Conservation (phyloP, 108 stramenopile genomes). For the Skeletonema menzelii region DNA sequence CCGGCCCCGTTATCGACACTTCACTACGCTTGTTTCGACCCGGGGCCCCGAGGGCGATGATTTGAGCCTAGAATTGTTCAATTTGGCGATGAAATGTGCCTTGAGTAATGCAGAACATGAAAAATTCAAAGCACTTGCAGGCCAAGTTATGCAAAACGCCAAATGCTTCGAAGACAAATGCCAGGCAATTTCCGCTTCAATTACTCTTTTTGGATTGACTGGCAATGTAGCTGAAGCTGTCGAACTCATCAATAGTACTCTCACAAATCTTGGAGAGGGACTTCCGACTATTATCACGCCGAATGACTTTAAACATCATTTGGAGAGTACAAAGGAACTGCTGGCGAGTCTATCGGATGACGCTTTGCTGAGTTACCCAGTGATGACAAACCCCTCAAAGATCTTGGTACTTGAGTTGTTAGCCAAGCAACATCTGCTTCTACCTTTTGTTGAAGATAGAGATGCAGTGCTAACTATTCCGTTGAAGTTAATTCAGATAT, state of each 20-base stretch:
- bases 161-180: constrained; percentile 24
- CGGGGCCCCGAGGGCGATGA: too few relatives aligned
- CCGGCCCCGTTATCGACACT: too few relatives aligned
- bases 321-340: not conserved
- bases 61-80: constrained; percentile 23
- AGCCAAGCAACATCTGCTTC: not conserved
- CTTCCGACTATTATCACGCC: not conserved
- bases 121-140: not conserved
- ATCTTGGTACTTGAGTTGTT: constrained; percentile 16
- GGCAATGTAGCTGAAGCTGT: not conserved
- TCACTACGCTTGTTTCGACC: too few relatives aligned
- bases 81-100: constrained; percentile 12
- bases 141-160: constrained; percentile 4
- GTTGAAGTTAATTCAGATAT: constrained; percentile 16
- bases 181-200: not conserved
- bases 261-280: constrained; percentile 14
- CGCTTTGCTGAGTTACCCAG: too few relatives aligned
- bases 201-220: constrained; percentile 1
- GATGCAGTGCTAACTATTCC: not conserved
- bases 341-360: too few relatives aligned
- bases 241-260: not conserved
- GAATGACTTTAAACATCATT: too few relatives aligned
- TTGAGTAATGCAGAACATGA: constrained; percentile 3
- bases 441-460: not conserved
- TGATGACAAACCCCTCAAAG: not conserved